Evolutionary conservation across 129 eudicot genomes (phyloP).

Genomic region (Ambrosia artemisiifolia): DNA sequence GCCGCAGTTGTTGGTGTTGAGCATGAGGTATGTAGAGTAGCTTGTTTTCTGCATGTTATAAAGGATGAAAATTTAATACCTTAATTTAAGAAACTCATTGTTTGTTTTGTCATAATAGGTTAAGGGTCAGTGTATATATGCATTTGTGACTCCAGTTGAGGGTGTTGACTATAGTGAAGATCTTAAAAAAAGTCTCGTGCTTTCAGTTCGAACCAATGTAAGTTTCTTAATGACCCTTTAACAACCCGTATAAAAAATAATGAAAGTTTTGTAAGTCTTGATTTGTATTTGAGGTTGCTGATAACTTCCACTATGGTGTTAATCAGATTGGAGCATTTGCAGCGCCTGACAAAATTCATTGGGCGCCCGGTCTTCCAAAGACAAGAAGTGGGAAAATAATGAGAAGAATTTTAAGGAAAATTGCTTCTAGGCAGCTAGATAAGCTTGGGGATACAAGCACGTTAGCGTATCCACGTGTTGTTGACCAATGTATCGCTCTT

Average conservation of each 20-base stretch:
- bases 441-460: conserved; percentile 90
- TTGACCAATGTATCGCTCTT: conserved; percentile 81
- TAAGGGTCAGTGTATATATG: conserved; percentile 95
- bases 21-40: conserved; percentile 51
- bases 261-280: neutral
- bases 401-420: conserved; percentile 89
- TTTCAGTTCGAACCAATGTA: conserved; percentile 79
- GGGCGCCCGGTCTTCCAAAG: too few relatives aligned
- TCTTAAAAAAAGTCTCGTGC: conserved; percentile 71
- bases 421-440: conserved; percentile 77
- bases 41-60: neutral
- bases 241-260: neutral
- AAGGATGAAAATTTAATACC: too few relatives aligned
- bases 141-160: conserved; percentile 82
- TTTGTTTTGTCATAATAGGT: conserved; percentile 37
- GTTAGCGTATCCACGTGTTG: conserved; percentile 81
- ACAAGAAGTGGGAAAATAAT: conserved; percentile 7
- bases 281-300: neutral
- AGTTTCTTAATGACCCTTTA: too few relatives aligned
- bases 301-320: neutral
- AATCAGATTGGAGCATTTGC: conserved; percentile 98
- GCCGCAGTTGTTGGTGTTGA: conserved; percentile 99
- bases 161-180: conserved; percentile 99
- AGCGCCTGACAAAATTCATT: conserved; percentile 76
- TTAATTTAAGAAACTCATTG: neutral